Percentiles rank a stretch among this genome's conserved stretches.
These are phyloP conservation scores for Pyrenophora tritici-repentis DNA, from an alignment of 2,329 filamentous ascomycete genomes.

Conservation along the genomic window DNA sequence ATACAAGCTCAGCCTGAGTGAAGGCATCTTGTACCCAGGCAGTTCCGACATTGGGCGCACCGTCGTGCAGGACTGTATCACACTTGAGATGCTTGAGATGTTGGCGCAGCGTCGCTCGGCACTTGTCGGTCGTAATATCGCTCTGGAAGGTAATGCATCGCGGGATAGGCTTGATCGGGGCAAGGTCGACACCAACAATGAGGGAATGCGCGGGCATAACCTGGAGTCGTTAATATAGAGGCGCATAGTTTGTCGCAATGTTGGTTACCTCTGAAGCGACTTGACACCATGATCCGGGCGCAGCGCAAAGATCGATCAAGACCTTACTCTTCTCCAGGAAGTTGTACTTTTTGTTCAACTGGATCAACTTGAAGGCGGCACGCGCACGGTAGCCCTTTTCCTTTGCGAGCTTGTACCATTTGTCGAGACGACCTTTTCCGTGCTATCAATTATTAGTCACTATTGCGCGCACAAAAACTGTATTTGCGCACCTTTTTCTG, in stretches of 20 bases:
- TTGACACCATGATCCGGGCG: constrained; percentile 67
- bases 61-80: constrained; percentile 93
- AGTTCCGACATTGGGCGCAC: constrained; percentile 95
- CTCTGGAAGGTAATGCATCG: constrained; percentile 94
- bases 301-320: constrained; percentile 94
- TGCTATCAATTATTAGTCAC: constrained; percentile 57
- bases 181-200: constrained; percentile 91
- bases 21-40: constrained; percentile 99
- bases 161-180: constrained; percentile 94
- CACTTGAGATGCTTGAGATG: constrained; percentile 97
- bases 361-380: constrained; percentile 96
- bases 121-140: constrained; percentile 98
- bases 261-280: constrained; percentile 87
- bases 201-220: constrained; percentile 89
- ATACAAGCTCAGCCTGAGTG: constrained; percentile 89
- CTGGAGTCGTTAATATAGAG: constrained; percentile 14
- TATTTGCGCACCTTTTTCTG: constrained; percentile 75
- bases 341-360: constrained; percentile 98
- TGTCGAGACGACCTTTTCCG: constrained; percentile 96
- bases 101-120: constrained; percentile 82
- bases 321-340: constrained; percentile 98
- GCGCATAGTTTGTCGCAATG: neutral
- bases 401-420: constrained; percentile 98
- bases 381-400: constrained; percentile 96
- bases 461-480: no score